Evolutionary conservation across 2,329 filamentous ascomycete species (phyloP).

Genomic region (Aureobasidium musti): DNA sequence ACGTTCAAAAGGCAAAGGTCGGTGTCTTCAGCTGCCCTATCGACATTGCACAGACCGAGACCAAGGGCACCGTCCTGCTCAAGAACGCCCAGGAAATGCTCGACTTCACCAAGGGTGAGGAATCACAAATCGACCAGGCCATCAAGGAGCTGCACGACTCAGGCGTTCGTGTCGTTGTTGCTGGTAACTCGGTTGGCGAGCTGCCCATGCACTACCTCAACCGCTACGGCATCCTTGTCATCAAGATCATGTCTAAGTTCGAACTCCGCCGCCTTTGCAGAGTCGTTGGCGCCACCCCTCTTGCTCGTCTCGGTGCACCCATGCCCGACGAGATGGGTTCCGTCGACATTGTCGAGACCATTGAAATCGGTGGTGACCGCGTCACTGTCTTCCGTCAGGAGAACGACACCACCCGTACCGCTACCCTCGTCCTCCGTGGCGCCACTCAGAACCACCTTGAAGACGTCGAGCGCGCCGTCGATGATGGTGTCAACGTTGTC

Average conservation of each 20-base stretch:
- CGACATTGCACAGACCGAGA: conserved; percentile 95
- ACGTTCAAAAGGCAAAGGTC: conserved; percentile 89
- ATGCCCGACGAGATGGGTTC: conserved; percentile 99
- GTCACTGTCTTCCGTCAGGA: conserved; percentile 99
- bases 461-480: conserved; percentile 93
- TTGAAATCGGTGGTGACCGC: conserved; percentile 96
- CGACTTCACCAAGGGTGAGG: conserved; percentile 96
- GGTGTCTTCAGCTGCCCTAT: conserved; percentile 96
- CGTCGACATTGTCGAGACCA: conserved; percentile 92
- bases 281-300: conserved; percentile 93
- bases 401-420: conserved; percentile 85
- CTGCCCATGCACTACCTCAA: conserved; percentile 97
- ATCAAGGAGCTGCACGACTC: conserved; percentile 97
- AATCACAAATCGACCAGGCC: conserved; percentile 81
- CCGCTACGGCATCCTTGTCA: conserved; percentile 91
- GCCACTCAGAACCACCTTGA: conserved; percentile 98
- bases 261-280: conserved; percentile 93
- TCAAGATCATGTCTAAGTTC: conserved; percentile 98
- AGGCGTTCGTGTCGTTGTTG: conserved; percentile 86
- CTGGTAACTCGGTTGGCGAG: conserved; percentile 91
- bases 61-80: conserved; percentile 94
- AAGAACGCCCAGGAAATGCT: conserved; percentile 99
- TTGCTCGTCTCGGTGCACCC: conserved; percentile 90
- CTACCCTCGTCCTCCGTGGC: conserved; percentile 89
- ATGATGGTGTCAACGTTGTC: conserved; percentile 97